Base-by-base conservation (phyloP, 768 basidiomycete genomes). In the Tylopilus cervinicoccineus region DNA sequence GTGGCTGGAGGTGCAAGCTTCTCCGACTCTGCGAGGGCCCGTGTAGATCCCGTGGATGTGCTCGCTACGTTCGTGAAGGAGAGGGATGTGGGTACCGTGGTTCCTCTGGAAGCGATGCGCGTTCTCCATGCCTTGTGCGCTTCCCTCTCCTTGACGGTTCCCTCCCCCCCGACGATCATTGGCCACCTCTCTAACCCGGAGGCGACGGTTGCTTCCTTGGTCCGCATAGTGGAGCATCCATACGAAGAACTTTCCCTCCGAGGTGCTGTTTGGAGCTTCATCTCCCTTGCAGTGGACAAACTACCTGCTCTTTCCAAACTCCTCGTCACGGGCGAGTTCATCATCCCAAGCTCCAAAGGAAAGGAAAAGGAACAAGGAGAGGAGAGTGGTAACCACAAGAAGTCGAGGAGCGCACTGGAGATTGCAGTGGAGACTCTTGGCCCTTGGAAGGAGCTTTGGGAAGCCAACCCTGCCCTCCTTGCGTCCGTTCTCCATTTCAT, bases 271-370 rank as follows among this genome's bases (percentile, higher is more conserved):
- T 97, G 94, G 93, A 79, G 77, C 52, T 86, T 95, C 54, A 83
- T 95, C 32, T 70, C 87, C 0, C 73, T 89, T 16, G 84, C 88
- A 2, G 81, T 94, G 13, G 84, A 89, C 57, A 86, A 84, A 52
- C 92, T 93, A 61, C 92, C 94, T 1, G 91, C 93, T 0, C 72
- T 95, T 5, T 83, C 87, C 2, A 76, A 81, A 45, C 72, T 96
- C 23, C 83, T 93, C 50, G 83, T 93, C 27, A 76, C 81, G 0
- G 92, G 91, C 4, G 77, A 80, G 34, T 85, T 89, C 55, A 76
- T 76, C 41, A 67, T 75, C 4, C 77, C 80, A 3, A 59, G 51
- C 31, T 54, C 66, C 45, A 78, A 75, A 57, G 73, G 70, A 10
- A 72, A 70, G 51, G 69, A 62, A 8, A 66, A 67, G 32, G 66